Evolutionary conservation across 2,329 filamentous ascomycete species (phyloP).

Genomic region (Huntiella savannae): DNA sequence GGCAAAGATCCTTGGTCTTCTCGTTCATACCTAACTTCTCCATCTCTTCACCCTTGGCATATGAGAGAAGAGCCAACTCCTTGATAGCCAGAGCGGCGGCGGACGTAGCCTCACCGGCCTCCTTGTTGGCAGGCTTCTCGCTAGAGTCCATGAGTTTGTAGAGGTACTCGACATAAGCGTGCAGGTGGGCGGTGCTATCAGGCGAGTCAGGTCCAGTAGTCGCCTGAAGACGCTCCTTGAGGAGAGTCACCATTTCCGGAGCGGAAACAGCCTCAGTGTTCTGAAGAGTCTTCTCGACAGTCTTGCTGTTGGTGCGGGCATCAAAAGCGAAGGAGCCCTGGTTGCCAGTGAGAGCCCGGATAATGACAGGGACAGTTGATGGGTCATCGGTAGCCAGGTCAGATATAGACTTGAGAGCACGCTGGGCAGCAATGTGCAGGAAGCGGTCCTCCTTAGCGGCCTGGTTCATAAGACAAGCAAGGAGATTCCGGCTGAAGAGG

Average conservation of each 20-base stretch:
- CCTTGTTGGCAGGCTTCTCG: constrained; percentile 16
- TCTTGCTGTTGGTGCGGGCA: constrained; percentile 68
- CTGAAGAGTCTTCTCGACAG: constrained; percentile 54
- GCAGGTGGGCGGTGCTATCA: constrained; percentile 17
- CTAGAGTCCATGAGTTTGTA: constrained; percentile 29
- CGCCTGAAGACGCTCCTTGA: constrained; percentile 24
- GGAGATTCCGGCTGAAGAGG: constrained; percentile 68
- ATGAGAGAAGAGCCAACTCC: constrained; percentile 36
- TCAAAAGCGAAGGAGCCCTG: constrained; percentile 66
- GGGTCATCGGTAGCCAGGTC: constrained; percentile 42
- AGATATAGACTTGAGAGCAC: constrained; percentile 54
- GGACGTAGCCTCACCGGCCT: constrained; percentile 16
- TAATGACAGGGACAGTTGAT: constrained; percentile 36
- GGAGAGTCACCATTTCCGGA: constrained; percentile 28
- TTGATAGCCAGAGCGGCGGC: constrained; percentile 26
- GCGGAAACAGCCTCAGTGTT: constrained; percentile 37
- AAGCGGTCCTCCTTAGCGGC: constrained; percentile 59
- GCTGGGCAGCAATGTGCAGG: constrained; percentile 59
- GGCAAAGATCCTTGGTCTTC: constrained; percentile 33
- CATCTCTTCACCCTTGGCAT: constrained; percentile 27
- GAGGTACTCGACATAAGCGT: constrained; percentile 34
- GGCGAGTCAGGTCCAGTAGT: constrained; percentile 7
- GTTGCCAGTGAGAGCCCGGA: constrained; percentile 49
- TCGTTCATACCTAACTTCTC: constrained; percentile 27
- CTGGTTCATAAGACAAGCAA: constrained; percentile 68